Evolutionary conservation across 2,329 filamentous ascomycete genomes (phyloP), one percentile per base, ranked within the genome.

Genomic region (Trichoderma endophyticum): DNA sequence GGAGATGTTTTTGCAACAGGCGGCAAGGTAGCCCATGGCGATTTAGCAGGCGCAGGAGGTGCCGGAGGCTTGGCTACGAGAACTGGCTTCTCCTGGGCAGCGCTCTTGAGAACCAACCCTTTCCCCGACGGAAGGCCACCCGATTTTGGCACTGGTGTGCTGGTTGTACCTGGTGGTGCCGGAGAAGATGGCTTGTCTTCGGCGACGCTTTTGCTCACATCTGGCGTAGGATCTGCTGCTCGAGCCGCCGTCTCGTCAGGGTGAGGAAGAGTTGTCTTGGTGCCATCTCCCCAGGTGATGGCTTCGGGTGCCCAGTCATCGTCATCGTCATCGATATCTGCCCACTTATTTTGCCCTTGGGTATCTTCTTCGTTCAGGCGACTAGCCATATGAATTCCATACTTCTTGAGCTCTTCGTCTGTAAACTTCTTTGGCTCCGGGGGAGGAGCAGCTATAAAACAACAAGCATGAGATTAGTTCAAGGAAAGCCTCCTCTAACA

Each of bases 261-360:
- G 73, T 90, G 87, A 18, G 91, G 89, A 18, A 95, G 85, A 6
- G 90, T 93, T 39, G 92, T 92, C 81, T 95, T 95, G 63, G 93
- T 96, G 69, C 93, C 93, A 80, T 97, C 93, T 78, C 92, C 93
- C 93, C 93, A 97, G 72, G 93, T 93, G 75, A 96, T 94, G 67
- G 92, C 90, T 75, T 96, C 93, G 2, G 93, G 93, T 15, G 91
- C 92, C 92, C 93, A 95, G 77, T 95, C 93, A 48, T 96, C 93
- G 77, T 95, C 92, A 75, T 96, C 93, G 72, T 96, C 93, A 73
- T 96, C 93, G 73, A 95, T 95, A 78, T 97, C 93, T 28, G 93
- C 93, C 93, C 93, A 97, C 79, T 95, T 95, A 36, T 91, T 90
- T 77, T 94, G 92, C 72, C 92, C 92, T 72, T 89, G 89, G 68